Percentiles rank a stretch among this genome's conserved stretches.
These are phyloP conservation scores for Apostasia ramifera DNA, from an alignment of 106 monocot species.

Conservation along the genomic window DNA sequence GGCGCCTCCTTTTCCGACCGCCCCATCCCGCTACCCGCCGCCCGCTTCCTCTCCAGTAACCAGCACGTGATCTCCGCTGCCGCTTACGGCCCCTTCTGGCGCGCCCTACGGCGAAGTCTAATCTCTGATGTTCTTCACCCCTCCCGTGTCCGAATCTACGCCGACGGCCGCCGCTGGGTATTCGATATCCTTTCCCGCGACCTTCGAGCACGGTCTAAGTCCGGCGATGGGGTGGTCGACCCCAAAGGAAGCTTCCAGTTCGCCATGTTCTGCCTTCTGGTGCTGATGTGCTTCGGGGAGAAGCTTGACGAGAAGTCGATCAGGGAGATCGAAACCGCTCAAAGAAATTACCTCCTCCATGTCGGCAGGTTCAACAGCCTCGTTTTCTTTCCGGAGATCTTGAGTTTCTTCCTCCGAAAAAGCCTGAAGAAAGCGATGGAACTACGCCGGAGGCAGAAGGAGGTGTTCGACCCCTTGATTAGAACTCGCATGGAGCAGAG, in stretches of 20 bases:
- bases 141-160: neutral
- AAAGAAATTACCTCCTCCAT: neutral
- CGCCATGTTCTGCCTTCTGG: constrained; percentile 3
- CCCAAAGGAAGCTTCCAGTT: constrained; percentile 2
- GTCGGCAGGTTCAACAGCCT: neutral
- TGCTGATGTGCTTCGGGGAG: constrained; percentile 12
- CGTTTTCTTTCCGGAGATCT: neutral
- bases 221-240: neutral
- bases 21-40: neutral
- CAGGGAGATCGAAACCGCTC: neutral
- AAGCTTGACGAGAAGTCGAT: constrained; percentile 6
- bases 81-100: constrained; percentile 8
- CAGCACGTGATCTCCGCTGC: neutral
- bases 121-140: constrained; percentile 7
- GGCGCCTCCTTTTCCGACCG: constrained; percentile 1
- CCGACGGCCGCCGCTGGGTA: constrained; percentile 7
- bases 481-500: neutral
- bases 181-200: neutral
- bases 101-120: constrained; percentile 10
- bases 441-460: constrained; percentile 10
- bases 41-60: constrained; percentile 1
- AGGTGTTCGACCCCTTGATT: neutral
- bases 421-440: neutral
- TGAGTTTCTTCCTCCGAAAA: neutral
- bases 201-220: neutral